Evolutionary conservation across 495 filamentous ascomycete genomes (phyloP), one percentile per base, ranked within the genome.

Genomic region (Parathielavia hyrcaniae): DNA sequence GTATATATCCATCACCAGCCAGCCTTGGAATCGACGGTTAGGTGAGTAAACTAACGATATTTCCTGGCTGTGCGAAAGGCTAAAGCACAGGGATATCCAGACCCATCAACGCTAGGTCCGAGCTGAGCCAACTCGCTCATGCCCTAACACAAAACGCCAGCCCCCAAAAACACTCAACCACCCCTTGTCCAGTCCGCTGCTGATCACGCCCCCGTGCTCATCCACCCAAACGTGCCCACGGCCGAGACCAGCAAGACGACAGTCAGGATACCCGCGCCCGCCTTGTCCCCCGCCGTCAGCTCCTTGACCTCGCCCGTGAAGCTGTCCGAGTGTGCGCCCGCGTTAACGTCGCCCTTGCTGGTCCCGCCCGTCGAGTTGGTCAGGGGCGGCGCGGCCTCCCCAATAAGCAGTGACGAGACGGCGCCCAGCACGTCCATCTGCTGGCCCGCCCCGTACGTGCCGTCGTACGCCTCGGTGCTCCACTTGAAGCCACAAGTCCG

Each of bases 401-500:
- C 50, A 36, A 79, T 69, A 9, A 86, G 61, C 30, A 80, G 70
- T 13, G 81, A 79, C 53, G 81, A 77, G 2, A 91, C 75, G 14
- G 85, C 81, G 36, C 79, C 81, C 44, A 91, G 68, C 0, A 83
- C 87, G 54, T 80, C 79, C 79, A 91, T 83, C 68, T 88, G 79
- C 74, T 90, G 84, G 0, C 86, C 86, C 1, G 84, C 78, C 1
- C 85, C 85, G 13, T 64, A 62, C 13, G 68, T 71, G 1, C 79
- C 81, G 62, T 91, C 88, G 71, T 79, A 89, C 12, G 71, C 67
- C 7, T 68, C 64, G 34, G 69, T 71, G 57, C 69, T 80, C 86
- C 90, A 95, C 61, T 74, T 78, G 63, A 88, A 75, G 0, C 89
- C 88, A 69, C 90, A 95, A 0, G 75, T 77, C 12, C 81, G 79